Evolutionary conservation across 2,329 filamentous ascomycete species (phyloP).

Genomic region (Colletotrichum aenigma): DNA sequence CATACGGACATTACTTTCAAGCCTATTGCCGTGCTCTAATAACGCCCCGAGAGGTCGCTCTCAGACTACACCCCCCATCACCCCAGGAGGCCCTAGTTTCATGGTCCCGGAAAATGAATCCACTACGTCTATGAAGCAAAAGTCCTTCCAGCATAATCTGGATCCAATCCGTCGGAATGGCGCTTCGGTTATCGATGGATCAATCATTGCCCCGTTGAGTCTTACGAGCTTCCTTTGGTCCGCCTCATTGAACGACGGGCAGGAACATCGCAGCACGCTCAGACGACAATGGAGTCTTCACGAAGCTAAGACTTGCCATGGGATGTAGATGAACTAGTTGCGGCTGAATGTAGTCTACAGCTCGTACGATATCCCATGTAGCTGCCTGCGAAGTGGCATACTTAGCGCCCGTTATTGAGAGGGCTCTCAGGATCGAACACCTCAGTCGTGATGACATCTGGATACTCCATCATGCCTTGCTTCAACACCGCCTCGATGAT

Average conservation of each 20-base stretch:
- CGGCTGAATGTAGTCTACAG: neutral
- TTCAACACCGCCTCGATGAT: neutral
- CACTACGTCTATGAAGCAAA: neutral
- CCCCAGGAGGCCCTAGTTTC: neutral
- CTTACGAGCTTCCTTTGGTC: neutral
- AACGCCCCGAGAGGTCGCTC: neutral
- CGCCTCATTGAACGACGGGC: neutral
- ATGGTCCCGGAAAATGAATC: neutral
- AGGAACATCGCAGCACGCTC: neutral
- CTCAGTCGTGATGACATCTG: conserved; percentile 60
- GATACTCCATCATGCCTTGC: conserved; percentile 39
- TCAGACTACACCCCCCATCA: neutral
- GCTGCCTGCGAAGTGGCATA: neutral
- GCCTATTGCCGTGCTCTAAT: neutral
- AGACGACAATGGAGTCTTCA: neutral
- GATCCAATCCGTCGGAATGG: neutral
- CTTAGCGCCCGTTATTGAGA: conserved; percentile 45
- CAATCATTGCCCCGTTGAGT: neutral
- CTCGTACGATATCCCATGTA: neutral
- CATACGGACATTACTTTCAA: neutral
- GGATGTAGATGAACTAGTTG: neutral
- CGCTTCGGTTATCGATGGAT: neutral
- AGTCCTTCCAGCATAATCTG: neutral
- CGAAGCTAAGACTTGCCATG: neutral
- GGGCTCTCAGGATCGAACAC: conserved; percentile 64